phyloP scores from a whole-genome alignment of 2,329 filamentous ascomycete genomes.

The Paecilomyces niveus region DNA sequence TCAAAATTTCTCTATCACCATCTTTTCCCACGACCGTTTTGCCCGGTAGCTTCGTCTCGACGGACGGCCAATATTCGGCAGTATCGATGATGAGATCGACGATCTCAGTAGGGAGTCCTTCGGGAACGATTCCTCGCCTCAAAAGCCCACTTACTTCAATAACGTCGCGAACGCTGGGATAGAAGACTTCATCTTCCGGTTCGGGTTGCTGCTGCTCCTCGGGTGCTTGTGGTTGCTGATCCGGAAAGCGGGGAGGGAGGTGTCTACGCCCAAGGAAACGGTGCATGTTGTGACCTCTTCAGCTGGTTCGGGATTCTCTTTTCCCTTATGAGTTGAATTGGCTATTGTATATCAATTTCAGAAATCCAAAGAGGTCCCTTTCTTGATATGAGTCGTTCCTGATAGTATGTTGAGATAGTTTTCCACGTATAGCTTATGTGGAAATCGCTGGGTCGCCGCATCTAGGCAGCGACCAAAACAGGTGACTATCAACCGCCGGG shows the following conservation, averaged over 20 bases:
- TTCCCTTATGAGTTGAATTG: background rate
- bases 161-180: slow-evolving; percentile 25
- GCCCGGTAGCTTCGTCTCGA: slow-evolving; percentile 11
- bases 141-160: slow-evolving; percentile 25
- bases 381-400: background rate
- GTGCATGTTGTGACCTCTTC: background rate
- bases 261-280: background rate
- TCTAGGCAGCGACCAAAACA: too few species aligned
- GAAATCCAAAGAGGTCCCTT: background rate
- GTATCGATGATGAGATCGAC: slow-evolving; percentile 33
- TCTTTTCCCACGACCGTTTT: slow-evolving; percentile 22
- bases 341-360: background rate
- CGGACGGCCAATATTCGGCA: slow-evolving; percentile 22
- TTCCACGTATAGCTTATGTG: too few species aligned
- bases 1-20: slow-evolving; percentile 25
- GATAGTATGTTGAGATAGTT: background rate
- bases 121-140: slow-evolving; percentile 17
- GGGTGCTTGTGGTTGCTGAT: background rate
- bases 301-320: background rate
- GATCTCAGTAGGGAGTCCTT: slow-evolving; percentile 27
- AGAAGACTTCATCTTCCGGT: slow-evolving; percentile 10
- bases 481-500: too few species aligned
- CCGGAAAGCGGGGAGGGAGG: background rate
- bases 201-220: background rate
- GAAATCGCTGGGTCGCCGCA: too few species aligned